Evolutionary conservation across 1,284 basidiomycete genomes (phyloP).

Genomic region (Sparassis latifolia): DNA sequence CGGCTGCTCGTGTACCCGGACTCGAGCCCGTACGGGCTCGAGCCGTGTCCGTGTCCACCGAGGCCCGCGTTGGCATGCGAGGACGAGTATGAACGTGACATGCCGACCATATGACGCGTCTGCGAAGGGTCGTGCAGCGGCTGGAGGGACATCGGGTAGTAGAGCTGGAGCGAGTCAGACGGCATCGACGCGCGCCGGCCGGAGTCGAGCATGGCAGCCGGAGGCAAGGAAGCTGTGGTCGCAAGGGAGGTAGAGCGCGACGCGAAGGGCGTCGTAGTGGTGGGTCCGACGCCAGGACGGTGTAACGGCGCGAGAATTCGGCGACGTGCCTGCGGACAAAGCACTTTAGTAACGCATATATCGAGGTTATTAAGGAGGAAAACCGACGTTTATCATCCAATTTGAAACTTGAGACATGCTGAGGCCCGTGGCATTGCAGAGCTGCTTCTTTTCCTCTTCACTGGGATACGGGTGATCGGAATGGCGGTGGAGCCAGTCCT

Average conservation of each 20-base stretch:
- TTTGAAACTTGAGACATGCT: conserved; percentile 87
- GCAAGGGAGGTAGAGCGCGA: conserved; percentile 36
- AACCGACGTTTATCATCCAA: conserved; percentile 85
- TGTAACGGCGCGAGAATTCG: conserved; percentile 78
- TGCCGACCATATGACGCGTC: conserved; percentile 26
- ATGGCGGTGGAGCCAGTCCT: conserved; percentile 86
- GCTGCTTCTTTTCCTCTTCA: conserved; percentile 85
- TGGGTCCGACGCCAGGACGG: conserved; percentile 63
- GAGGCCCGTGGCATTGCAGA: conserved; percentile 80
- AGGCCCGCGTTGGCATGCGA: conserved; percentile 21
- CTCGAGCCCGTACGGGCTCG: conserved; percentile 19
- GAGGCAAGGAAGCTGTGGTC: conserved; percentile 14
- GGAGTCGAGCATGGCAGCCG: conserved; percentile 19
- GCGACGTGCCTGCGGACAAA: conserved; percentile 54
- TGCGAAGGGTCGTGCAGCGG: conserved; percentile 26
- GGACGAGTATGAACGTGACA: conserved; percentile 21
- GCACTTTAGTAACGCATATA: conserved; percentile 12
- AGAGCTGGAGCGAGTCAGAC: conserved; percentile 60
- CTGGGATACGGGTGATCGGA: conserved; percentile 87
- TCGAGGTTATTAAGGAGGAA: conserved; percentile 5
- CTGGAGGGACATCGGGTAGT: conserved; percentile 69
- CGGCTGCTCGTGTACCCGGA: conserved; percentile 17
- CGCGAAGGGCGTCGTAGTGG: conserved; percentile 62
- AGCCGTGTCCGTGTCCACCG: conserved; percentile 17
- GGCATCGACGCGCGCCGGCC: conserved; percentile 37